phyloP scores from a whole-genome alignment of 2,329 filamentous ascomycete species.

The Fragosphaeria purpurea region DNA sequence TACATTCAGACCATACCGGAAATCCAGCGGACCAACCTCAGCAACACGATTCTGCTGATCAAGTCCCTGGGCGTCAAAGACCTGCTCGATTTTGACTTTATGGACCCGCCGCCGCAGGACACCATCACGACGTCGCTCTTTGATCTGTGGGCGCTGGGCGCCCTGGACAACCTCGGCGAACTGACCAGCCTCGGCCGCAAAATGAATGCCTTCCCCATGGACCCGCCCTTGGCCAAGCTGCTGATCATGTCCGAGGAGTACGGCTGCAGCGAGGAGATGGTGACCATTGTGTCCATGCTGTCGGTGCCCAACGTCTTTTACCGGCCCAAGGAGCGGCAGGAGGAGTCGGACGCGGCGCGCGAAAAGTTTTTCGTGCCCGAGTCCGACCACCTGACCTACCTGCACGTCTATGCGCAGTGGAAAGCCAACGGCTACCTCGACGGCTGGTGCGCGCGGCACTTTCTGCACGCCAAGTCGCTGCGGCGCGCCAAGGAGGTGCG shows the following conservation, averaged over 20 bases:
- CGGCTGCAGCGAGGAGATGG: conserved; percentile 92
- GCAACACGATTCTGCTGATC: conserved; percentile 86
- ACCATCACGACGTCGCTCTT: conserved; percentile 96
- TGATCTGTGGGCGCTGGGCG: conserved; percentile 92
- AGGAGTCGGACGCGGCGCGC: conserved; percentile 88
- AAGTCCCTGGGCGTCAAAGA: conserved; percentile 94
- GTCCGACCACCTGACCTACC: conserved; percentile 88
- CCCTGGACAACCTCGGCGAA: conserved; percentile 86
- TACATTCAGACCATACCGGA: conserved; percentile 97
- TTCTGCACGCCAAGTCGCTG: conserved; percentile 89
- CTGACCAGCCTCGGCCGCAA: conserved; percentile 76
- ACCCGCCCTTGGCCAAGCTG: conserved; percentile 87
- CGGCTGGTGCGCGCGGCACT: conserved; percentile 86
- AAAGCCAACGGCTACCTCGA: conserved; percentile 82
- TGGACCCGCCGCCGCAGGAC: conserved; percentile 97
- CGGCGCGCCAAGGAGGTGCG: conserved; percentile 87
- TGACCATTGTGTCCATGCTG: conserved; percentile 96
- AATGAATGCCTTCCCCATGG: conserved; percentile 98
- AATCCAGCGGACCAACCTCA: conserved; percentile 91
- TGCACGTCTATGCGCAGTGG: conserved; percentile 96
- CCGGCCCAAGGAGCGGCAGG: conserved; percentile 88
- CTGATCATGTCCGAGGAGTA: conserved; percentile 87
- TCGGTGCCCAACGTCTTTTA: conserved; percentile 96
- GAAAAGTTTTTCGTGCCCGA: conserved; percentile 99
- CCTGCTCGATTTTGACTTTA: conserved; percentile 93